Evolutionary conservation across 75 land plant species (phyloP), one percentile per base, ranked within the genome.

Genomic region (Pseudotsuga menziesii): DNA sequence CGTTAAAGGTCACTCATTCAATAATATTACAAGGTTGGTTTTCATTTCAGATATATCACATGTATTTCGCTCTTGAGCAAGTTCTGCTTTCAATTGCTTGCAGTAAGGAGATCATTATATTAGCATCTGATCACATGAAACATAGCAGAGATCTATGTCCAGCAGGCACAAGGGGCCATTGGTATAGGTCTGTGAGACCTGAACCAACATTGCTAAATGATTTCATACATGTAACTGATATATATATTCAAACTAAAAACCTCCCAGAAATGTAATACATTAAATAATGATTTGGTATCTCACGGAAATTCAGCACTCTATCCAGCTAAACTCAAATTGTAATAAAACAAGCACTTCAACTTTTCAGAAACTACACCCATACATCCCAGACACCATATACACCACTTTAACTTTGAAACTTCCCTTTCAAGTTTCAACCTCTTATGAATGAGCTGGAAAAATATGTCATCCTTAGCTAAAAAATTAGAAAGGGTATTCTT

Each of bases 401-500:
- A 44, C 6, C 8, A 44, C 48, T 44, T 44, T 2, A 41, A n/a
- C 6, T 69, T 69, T n/a, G n/a, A 69, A 39, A 6, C 39, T 19
- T 39, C 9, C 39, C 39, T 69, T 39, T 23, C 72, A 69, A 69
- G n/a, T 69, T 39, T 23, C 72, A 69, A 69, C 52, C 39, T 69
- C 72, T 69, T 69, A 41, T 8, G 20, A 69, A 69, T 69, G 52
- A 69, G n/a, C 72, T 69, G 8, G 48, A 69, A 17, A 69, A 69
- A 69, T 7, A 69, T 39, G 41, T 16, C 23, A n/a, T 69, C 39
- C 16, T 35, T 29, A 64, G 69, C 39, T 36, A 69, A 25, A 11
- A 41, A 41, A 11, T 69, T 41, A 69, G 41, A n/a, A 69, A 39
- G 8, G 25, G 52, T 17, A 39, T 41, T 69, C 52, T 69, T 36